These are phyloP conservation scores for Fraxinus paxiana DNA, from an alignment of 305 asterid genomes.

Conservation along the genomic window DNA sequence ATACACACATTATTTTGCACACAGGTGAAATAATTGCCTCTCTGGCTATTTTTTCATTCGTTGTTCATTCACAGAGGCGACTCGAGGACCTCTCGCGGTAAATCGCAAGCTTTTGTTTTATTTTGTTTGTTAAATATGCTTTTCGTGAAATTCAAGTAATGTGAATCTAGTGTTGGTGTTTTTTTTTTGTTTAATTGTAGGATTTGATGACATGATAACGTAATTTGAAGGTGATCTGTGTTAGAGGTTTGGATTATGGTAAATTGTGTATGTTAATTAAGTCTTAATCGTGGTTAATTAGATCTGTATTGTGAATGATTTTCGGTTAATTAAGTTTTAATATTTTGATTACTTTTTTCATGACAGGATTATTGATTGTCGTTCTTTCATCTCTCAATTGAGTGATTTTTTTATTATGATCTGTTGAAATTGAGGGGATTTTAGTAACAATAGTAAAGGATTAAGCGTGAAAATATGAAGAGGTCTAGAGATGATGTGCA, in stretches of 20 bases:
- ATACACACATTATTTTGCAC: constrained; percentile 24
- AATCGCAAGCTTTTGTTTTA: constrained; percentile 21
- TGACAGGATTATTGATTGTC: constrained; percentile 34
- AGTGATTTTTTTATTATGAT: constrained; percentile 41
- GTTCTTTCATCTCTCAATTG: constrained; percentile 28
- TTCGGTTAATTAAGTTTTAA: constrained; percentile 30
- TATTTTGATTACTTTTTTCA: constrained; percentile 18
- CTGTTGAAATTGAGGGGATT: constrained; percentile 14
- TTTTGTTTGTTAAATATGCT: constrained; percentile 20
- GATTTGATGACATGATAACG: constrained; percentile 21
- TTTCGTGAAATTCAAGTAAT: constrained; percentile 55
- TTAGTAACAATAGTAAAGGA: constrained; percentile 18
- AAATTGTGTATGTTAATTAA: constrained; percentile 25
- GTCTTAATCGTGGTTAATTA: constrained; percentile 29
- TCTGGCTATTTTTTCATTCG: constrained; percentile 31
- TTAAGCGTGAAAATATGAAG: constrained; percentile 46
- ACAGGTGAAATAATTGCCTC: constrained; percentile 34
- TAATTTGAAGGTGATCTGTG: constrained; percentile 47
- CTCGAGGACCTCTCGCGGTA: constrained; percentile 36
- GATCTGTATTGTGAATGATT: constrained; percentile 46
- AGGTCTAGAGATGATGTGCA: constrained; percentile 61
- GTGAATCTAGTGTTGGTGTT: constrained; percentile 28
- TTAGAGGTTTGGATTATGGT: constrained; percentile 38
- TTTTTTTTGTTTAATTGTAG: constrained; percentile 15
- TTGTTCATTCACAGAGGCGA: constrained; percentile 24